Base-by-base conservation (phyloP, 2,329 filamentous ascomycete genomes). In the Magnaporthiopsis rhizophila region DNA sequence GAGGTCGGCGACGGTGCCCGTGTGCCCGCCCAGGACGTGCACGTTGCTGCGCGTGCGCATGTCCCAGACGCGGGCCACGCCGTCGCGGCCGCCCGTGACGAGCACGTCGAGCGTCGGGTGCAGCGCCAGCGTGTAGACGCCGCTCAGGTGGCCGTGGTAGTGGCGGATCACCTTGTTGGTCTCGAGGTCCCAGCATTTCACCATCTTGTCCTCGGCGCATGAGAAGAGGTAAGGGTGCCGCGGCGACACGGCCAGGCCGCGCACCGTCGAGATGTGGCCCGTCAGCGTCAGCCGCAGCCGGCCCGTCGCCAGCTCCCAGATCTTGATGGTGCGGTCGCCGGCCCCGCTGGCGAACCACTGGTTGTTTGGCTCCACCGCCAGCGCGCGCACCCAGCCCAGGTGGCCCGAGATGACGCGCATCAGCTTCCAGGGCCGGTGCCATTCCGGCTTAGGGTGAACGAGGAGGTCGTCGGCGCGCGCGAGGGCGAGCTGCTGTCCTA, bases 81-180 rank as follows among this genome's bases (percentile, higher is more conserved):
- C 96, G 72, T 99, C 95, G 67, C 95, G 87, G 64, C 95, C 95
- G 66, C 95, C 95, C 0, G 95, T 99, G 59, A 97, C 93, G 24
- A 99, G 83, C 0, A 99, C 90, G 72, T 99, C 95, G 7, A 99
- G 84, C 0, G 92, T 97, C 0, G 95, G 95, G 74, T 99, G 95
- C n/a, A 99, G 80, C 2, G 90, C 86, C 7, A 99, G 81, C 0
- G 93, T 93, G 78, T 99, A 99, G 4, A 99, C 95, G 68, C 95
- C 95, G 70, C 91, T 96, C 28, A 99, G 80, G 78, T 99, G 95
- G 24, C 96, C 96, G 75, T 99, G 95, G 75, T 98, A 99, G 77
- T 97, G 92, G 56, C 94, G 86, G 73, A 98, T 97, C 66, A 99
- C 95, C 77, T 97, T 97, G 80, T 99, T 99, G n/a, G 94, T 97